Evolutionary conservation across 352 stramenopile genomes (phyloP).

Genomic region (Globisporangium alternatum): DNA sequence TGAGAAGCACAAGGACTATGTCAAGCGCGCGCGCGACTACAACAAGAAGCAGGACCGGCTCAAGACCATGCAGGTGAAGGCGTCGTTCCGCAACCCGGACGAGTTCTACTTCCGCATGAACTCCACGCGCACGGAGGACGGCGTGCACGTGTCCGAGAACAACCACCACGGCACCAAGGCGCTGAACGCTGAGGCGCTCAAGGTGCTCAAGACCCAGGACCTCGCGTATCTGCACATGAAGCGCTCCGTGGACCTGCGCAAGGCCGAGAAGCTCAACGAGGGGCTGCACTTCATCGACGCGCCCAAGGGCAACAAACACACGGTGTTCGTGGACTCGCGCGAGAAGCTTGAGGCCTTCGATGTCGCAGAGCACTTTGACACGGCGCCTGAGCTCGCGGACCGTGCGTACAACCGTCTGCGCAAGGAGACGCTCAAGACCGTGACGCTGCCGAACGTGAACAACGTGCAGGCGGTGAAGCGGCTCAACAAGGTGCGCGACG

Average conservation of each 20-base stretch:
- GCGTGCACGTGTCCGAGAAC: constrained; percentile 73
- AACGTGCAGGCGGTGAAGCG: constrained; percentile 48
- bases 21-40: constrained; percentile 93
- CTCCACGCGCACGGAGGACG: constrained; percentile 67
- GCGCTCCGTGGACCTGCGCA: constrained; percentile 68
- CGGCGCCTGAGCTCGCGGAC: constrained; percentile 63
- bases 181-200: constrained; percentile 77
- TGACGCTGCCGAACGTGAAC: constrained; percentile 26
- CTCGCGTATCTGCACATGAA: constrained; percentile 93
- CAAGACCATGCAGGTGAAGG: constrained; percentile 88
- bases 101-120: constrained; percentile 99
- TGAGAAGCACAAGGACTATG: constrained; percentile 99
- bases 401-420: constrained; percentile 74
- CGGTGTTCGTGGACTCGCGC: constrained; percentile 91
- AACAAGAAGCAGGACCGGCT: constrained; percentile 93
- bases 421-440: constrained; percentile 51
- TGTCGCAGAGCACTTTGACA: constrained; percentile 91
- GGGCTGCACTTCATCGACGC: constrained; percentile 80
- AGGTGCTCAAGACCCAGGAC: constrained; percentile 96
- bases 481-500: constrained; percentile 58
- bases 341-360: constrained; percentile 86
- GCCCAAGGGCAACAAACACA: constrained; percentile 89
- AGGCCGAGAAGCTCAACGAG: constrained; percentile 73
- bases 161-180: constrained; percentile 57
- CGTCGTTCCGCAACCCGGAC: constrained; percentile 96